Conservation (phyloP, 2,329 filamentous ascomycete species). For the Alternaria infectoria region DNA sequence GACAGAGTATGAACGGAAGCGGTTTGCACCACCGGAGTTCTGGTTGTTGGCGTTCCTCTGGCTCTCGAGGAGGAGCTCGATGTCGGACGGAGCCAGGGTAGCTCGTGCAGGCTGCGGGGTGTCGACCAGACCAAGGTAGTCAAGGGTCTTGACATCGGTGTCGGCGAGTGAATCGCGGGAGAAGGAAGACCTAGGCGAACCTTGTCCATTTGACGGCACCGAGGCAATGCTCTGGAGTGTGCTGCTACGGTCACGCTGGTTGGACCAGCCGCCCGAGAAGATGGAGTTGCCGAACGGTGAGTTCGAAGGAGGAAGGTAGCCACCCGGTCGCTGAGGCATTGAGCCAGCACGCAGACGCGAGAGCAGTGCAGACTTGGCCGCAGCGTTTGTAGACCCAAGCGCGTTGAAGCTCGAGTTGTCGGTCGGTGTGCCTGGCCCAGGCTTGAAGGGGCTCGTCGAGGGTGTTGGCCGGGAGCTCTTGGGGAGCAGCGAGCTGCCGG, state of each 20-base stretch:
- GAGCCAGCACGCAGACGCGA: conserved; percentile 90
- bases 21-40: conserved; percentile 74
- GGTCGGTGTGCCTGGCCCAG: conserved; percentile 56
- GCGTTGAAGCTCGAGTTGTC: conserved; percentile 48
- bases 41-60: conserved; percentile 61
- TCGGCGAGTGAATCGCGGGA: conserved; percentile 85
- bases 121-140: conserved; percentile 94
- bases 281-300: conserved; percentile 85
- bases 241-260: conserved; percentile 79
- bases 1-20: conserved; percentile 96
- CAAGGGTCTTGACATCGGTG: conserved; percentile 88
- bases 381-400: conserved; percentile 56
- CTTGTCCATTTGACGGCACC: conserved; percentile 82
- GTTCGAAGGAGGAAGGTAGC: conserved; percentile 60
- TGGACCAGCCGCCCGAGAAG: conserved; percentile 85
- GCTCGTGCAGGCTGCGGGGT: conserved; percentile 83
- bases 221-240: conserved; percentile 91
- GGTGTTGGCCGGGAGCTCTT: conserved; percentile 87
- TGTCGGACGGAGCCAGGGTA: conserved; percentile 68
- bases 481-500: conserved; percentile 62
- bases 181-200: conserved; percentile 85
- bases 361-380: conserved; percentile 73
- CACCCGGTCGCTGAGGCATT: conserved; percentile 83
- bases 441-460: conserved; percentile 85
- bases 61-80: conserved; percentile 58